These are phyloP conservation scores for Perilla frutescens DNA, from an alignment of 257 asterid species.

Conservation along the genomic window DNA sequence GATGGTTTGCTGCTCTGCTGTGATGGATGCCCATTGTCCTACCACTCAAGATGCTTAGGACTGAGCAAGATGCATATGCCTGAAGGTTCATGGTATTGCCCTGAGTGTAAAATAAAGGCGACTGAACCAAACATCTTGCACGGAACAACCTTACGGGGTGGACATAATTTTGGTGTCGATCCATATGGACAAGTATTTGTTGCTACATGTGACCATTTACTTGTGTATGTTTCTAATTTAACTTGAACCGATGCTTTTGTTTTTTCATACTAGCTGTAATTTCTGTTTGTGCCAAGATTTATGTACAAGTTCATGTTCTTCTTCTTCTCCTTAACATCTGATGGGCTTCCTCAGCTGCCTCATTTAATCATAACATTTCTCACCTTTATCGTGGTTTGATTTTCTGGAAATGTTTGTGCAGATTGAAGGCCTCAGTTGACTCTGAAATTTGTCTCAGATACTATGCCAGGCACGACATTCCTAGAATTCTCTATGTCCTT, in stretches of 20 bases:
- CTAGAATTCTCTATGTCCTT: constrained; percentile 58
- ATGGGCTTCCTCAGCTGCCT: constrained; percentile 27
- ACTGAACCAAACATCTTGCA: constrained; percentile 57
- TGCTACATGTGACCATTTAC: constrained; percentile 77
- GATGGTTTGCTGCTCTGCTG: constrained; percentile 87
- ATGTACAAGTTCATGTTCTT: constrained; percentile 17
- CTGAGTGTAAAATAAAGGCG: constrained; percentile 74
- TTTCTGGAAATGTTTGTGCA: constrained; percentile 43
- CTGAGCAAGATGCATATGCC: constrained; percentile 75
- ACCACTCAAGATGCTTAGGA: constrained; percentile 87
- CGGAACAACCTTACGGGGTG: constrained; percentile 68
- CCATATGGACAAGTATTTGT: constrained; percentile 68
- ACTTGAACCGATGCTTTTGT: constrained; percentile 12
- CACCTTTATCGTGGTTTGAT: constrained; percentile 28
- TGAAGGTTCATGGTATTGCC: constrained; percentile 90
- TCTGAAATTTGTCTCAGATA: constrained; percentile 58
- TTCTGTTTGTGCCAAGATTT: constrained; percentile 22
- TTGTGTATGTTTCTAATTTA: constrained; percentile 68
- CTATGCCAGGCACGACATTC: constrained; percentile 63
- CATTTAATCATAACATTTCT: constrained; percentile 25
- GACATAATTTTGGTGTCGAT: constrained; percentile 74
- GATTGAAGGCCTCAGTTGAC: constrained; percentile 58
- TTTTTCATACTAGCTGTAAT: constrained; percentile 25
- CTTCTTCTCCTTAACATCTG: constrained; percentile 9
- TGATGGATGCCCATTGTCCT: constrained; percentile 90